Percentiles rank a stretch among this genome's conserved stretches.
phyloP scores from a whole-genome alignment of 179 eudicot genomes.

The Vitellaria paradoxa region DNA sequence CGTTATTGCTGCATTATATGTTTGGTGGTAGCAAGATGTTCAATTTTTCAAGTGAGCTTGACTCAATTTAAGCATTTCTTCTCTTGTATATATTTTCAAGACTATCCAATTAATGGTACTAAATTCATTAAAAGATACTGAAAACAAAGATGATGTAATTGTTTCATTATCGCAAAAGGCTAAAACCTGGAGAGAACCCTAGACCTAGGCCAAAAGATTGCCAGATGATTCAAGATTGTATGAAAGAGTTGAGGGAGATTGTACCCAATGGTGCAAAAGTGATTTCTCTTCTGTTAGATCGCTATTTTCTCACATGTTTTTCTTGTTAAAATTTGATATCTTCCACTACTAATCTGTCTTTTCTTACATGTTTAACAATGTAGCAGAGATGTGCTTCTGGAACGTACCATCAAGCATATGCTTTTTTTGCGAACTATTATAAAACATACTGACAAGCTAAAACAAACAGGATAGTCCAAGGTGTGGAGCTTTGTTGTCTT shows the following conservation, averaged over 20 bases:
- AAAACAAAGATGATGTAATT: too few species aligned
- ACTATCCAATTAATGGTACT: neutral
- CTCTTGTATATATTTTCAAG: neutral
- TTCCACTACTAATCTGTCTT: conserved; percentile 14
- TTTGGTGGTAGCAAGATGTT: neutral
- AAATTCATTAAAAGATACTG: too few species aligned
- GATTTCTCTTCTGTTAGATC: neutral
- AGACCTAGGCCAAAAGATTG: conserved; percentile 98
- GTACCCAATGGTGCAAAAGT: conserved; percentile 97
- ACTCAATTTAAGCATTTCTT: neutral
- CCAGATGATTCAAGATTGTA: conserved; percentile 98
- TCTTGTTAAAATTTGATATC: neutral
- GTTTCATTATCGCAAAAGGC: conserved; percentile 51
- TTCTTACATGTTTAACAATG: conserved; percentile 55
- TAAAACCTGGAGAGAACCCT: conserved; percentile 90
- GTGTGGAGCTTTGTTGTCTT: conserved; percentile 13
- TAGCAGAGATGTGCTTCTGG: conserved; percentile 92
- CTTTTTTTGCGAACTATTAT: conserved; percentile 86
- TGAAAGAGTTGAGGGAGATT: conserved; percentile 89
- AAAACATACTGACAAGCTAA: conserved; percentile 90
- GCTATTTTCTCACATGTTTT: neutral
- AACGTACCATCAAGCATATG: conserved; percentile 98
- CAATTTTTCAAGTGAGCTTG: neutral
- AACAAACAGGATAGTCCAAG: conserved; percentile 80
- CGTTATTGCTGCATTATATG: neutral